These are phyloP conservation scores for Penicillium brasilianum DNA, from an alignment of 2,329 filamentous ascomycete genomes.

Conservation along the genomic window DNA sequence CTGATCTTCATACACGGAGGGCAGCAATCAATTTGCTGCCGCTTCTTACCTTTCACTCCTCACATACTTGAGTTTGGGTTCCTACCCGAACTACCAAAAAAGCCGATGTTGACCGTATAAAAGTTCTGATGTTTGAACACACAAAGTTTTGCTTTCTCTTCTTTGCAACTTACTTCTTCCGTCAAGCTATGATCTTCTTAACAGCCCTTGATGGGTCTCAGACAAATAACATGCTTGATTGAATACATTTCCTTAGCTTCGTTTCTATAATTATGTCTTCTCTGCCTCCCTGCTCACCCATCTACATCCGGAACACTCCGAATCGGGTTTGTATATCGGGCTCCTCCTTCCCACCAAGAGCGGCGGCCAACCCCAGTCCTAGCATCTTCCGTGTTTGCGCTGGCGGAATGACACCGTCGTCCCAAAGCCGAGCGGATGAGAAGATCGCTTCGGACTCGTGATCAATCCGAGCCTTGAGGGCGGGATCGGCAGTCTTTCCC, in stretches of 20 bases:
- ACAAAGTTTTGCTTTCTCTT: not conserved
- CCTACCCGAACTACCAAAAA: constrained; percentile 9
- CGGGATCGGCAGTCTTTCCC: constrained; percentile 79
- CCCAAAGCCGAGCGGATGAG: constrained; percentile 89
- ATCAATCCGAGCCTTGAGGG: constrained; percentile 83
- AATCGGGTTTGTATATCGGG: constrained; percentile 67
- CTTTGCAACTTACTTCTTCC: too few relatives aligned
- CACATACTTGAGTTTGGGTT: not conserved
- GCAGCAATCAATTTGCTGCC: not conserved
- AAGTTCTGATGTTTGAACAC: constrained; percentile 10
- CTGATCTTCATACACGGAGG: not conserved
- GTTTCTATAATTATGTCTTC: constrained; percentile 8
- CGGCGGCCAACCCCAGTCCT: constrained; percentile 72
- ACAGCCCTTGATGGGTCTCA: not conserved
- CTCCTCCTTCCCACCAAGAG: constrained; percentile 70
- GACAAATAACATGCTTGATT: constrained; percentile 15
- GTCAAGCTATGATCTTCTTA: not conserved
- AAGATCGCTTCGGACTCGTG: constrained; percentile 87
- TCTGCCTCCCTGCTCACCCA: not conserved
- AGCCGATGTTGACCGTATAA: constrained; percentile 13
- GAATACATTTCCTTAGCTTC: constrained; percentile 12
- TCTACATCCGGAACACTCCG: constrained; percentile 82
- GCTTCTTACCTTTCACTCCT: not conserved
- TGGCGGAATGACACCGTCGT: constrained; percentile 80
- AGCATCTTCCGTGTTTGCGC: constrained; percentile 75